Percentiles rank a stretch among this genome's conserved stretches.
Evolutionary conservation across 129 eudicot species (phyloP).

Genomic region (Pulicaria dysenterica): DNA sequence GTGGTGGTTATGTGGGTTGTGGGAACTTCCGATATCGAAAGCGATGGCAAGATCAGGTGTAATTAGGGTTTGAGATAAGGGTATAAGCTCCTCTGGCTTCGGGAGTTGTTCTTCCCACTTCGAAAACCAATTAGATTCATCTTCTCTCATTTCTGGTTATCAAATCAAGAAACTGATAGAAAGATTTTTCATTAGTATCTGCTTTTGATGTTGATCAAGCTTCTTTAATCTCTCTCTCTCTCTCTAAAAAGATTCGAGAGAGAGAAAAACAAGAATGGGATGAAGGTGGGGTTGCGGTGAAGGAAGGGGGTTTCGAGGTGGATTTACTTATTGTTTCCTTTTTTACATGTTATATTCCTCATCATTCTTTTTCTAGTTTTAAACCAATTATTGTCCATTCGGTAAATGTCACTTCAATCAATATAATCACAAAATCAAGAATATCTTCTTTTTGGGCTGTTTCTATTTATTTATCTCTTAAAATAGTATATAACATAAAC

Average conservation of each 20-base stretch:
- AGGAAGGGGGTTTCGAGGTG: conserved; percentile 64
- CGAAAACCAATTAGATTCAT: conserved; percentile 85
- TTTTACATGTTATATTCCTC: not conserved
- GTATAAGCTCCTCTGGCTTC: conserved; percentile 71
- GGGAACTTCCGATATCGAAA: conserved; percentile 54
- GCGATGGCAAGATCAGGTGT: conserved; percentile 86
- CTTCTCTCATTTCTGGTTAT: conserved; percentile 57
- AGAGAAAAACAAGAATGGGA: conserved; percentile 19
- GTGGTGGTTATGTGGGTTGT: conserved; percentile 26
- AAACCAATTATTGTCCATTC: conserved; percentile 23
- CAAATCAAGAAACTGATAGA: not conserved
- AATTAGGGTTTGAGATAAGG: conserved; percentile 77
- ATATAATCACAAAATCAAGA: not conserved
- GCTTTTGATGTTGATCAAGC: not conserved
- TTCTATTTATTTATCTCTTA: not conserved
- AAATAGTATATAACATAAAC: not conserved
- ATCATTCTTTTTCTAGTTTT: conserved; percentile 18
- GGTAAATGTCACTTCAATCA: conserved; percentile 27
- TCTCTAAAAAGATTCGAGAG: conserved; percentile 41
- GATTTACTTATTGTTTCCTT: conserved; percentile 63
- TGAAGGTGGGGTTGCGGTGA: conserved; percentile 3
- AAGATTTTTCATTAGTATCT: conserved; percentile 11
- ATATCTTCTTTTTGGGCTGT: conserved; percentile 17
- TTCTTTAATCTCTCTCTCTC: conserved; percentile 5
- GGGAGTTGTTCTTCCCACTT: conserved; percentile 87